A percentile compares a stretch with the other conserved stretches of the same genome.
Evolutionary conservation across 2,329 filamentous ascomycete species (phyloP).

Genomic region (Aureobasidium sp.): DNA sequence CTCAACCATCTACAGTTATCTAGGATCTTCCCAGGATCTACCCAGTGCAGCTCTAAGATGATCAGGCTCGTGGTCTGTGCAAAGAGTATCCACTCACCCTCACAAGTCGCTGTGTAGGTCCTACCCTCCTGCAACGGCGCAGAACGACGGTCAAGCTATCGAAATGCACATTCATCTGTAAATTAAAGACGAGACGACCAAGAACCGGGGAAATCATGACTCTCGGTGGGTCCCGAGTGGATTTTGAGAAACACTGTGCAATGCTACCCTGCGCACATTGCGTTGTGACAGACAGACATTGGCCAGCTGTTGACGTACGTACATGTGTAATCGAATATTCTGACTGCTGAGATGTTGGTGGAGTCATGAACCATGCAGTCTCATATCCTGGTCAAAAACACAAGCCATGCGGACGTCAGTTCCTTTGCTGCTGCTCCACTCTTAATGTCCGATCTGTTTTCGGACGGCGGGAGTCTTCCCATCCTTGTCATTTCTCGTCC

Average conservation of each 20-base stretch:
- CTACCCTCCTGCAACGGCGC: neutral
- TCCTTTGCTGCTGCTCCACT: neutral
- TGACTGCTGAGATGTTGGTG: neutral
- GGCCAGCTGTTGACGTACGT: neutral
- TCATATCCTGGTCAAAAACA: constrained; percentile 2
- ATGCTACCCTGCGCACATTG: neutral
- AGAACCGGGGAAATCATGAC: neutral
- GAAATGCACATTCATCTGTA: neutral
- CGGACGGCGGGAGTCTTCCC: neutral
- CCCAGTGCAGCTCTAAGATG: neutral
- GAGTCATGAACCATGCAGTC: neutral
- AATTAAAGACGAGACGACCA: neutral
- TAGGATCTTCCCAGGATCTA: constrained; percentile 4
- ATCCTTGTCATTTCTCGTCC: neutral
- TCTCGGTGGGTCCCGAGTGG: neutral
- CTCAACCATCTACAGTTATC: constrained; percentile 8
- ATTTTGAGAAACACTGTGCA: neutral
- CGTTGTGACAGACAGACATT: neutral
- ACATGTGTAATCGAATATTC: neutral
- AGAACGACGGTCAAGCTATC: neutral
- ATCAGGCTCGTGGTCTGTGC: neutral
- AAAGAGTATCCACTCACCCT: neutral
- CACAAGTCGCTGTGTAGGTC: neutral
- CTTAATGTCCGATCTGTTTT: neutral
- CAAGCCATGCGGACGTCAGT: neutral